phyloP scores from a whole-genome alignment of 169 alveolate genomes.

The Cyclospora cayetanensis region DNA sequence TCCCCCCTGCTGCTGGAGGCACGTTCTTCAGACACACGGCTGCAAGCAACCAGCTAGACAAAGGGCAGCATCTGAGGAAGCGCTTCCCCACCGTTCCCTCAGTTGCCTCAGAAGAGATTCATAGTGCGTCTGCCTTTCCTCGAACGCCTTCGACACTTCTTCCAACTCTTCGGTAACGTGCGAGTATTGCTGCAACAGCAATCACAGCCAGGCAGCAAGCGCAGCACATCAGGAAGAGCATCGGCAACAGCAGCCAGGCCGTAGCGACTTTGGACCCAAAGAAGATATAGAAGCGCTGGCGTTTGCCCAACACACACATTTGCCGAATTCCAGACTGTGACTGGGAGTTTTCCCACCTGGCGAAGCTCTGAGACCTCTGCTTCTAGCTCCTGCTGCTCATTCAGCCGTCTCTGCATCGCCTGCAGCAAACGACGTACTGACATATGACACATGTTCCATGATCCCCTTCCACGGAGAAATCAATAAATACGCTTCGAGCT shows the following conservation, averaged over 20 bases:
- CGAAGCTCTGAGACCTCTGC: slow-evolving; percentile 53
- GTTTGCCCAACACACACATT: background rate
- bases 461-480: background rate
- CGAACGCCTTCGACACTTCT: slow-evolving; percentile 65
- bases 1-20: background rate
- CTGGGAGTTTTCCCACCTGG: background rate
- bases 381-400: slow-evolving; percentile 26
- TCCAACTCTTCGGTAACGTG: slow-evolving; percentile 67
- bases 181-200: slow-evolving; percentile 61
- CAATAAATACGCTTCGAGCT: background rate
- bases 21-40: background rate
- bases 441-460: background rate
- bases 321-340: background rate
- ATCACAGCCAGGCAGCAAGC: background rate
- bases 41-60: background rate
- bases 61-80: background rate
- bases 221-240: background rate
- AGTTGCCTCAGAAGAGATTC: slow-evolving; percentile 46
- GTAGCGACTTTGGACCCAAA: background rate
- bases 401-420: slow-evolving; percentile 48
- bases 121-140: slow-evolving; percentile 60
- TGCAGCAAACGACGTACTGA: background rate
- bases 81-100: slow-evolving; percentile 35
- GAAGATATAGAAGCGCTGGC: background rate
- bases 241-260: background rate